Evolutionary conservation across 2,329 filamentous ascomycete genomes (phyloP), one percentile per base, ranked within the genome.

Genomic region (Pseudodiploospora longispora): DNA sequence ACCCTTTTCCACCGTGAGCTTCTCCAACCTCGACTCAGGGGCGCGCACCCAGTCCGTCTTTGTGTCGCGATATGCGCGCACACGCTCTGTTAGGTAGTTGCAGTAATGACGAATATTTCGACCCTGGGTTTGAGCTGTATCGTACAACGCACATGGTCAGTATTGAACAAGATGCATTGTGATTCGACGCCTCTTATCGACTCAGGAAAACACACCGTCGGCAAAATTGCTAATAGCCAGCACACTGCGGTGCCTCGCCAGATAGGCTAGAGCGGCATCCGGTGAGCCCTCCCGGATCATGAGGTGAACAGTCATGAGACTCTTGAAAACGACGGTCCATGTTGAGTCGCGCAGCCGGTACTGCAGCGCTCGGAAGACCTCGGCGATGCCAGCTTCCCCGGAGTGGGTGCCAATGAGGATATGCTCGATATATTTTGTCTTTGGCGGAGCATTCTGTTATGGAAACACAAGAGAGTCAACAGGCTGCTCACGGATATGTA

Each of bases 271-370:
- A 3, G 93, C 95, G 40, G 89, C 85, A 62, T 97, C 88, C 31
- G 84, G 82, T 51, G 90, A 84, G 43, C 93, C 93, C 69, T 98
- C 93, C 54, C 93, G 81, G 61, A 98, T 93, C 93, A 98, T 97
- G 49, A 97, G 72, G 64, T 98, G 93, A 38, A 95, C 82, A 40
- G 95, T 93, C 57, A 97, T 95, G 54, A 98, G 74, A 56, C 88
- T 84, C 72, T 98, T 98, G 82, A 96, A 95, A 52, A 95, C 91
- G 46, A 97, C 89, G n/a, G 93, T 98, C 93, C 93, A 98, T 74
- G 93, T 95, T 54, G 91, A 91, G 64, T 98, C 93, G 62, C 89
- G 84, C 53, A 98, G 69, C 42, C 93, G 82, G 62, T 88, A 81
- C 61, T 94, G 89, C 43, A 98, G 73, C 36, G 89, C 87, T 49